A percentile compares a stretch with the other conserved stretches of the same genome.
These are phyloP conservation scores for Aspergillus sp. DNA, from an alignment of 2,329 filamentous ascomycete genomes.

Conservation along the genomic window DNA sequence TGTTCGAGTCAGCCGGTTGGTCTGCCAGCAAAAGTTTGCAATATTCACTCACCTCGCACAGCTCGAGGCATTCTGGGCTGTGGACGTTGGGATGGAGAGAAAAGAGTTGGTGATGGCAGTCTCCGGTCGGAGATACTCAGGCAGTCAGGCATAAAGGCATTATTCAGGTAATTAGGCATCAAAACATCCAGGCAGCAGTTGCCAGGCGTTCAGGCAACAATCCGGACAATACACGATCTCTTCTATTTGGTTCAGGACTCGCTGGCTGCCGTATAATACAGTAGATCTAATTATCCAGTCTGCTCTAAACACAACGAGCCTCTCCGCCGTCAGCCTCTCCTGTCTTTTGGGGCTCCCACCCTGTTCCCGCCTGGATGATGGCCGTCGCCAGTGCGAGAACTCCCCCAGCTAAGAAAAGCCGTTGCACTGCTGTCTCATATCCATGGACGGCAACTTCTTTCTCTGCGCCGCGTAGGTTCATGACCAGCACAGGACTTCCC, in stretches of 20 bases:
- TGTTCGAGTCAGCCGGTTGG: constrained; percentile 7
- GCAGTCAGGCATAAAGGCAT: constrained; percentile 9
- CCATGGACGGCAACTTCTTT: constrained; percentile 42
- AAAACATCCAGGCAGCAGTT: neutral
- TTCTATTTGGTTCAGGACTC: too few relatives aligned
- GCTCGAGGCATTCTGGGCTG: constrained; percentile 31
- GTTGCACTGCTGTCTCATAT: constrained; percentile 46
- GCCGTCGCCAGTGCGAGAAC: constrained; percentile 42
- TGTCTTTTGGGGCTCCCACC: constrained; percentile 38
- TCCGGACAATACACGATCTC: too few relatives aligned
- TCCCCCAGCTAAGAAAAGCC: constrained; percentile 45
- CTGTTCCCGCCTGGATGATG: constrained; percentile 49
- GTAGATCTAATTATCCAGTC: too few relatives aligned
- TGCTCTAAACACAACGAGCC: too few relatives aligned
- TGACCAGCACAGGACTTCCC: constrained; percentile 50
- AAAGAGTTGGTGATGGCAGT: too few relatives aligned
- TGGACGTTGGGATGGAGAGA: too few relatives aligned
- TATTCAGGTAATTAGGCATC: constrained; percentile 4
- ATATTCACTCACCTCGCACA: constrained; percentile 25
- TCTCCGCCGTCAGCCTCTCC: constrained; percentile 2
- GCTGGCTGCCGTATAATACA: too few relatives aligned
- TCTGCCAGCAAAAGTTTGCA: too few relatives aligned
- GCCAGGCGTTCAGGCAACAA: too few relatives aligned
- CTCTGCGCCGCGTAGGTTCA: constrained; percentile 40
- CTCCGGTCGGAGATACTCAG: too few relatives aligned